Base-by-base conservation (phyloP, 495 filamentous ascomycete species). In the Parmelia sp. region DNA sequence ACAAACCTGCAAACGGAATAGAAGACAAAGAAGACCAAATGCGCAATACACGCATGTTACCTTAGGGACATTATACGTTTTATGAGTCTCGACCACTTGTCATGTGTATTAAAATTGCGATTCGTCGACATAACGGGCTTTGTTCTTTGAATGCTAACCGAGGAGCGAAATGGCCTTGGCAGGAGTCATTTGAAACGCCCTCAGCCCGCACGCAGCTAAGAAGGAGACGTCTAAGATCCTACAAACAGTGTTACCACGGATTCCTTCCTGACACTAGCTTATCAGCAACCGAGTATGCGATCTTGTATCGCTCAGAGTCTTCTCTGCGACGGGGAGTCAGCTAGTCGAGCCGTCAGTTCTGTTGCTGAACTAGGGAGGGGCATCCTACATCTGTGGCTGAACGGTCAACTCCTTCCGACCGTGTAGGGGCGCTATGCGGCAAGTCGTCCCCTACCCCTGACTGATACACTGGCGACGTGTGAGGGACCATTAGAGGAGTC, bases 211-310 rank as follows among this genome's bases (percentile, higher is more conserved):
- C 19, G 27, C 29, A 10, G 49, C 49, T 27, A 58, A 37, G 33
- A 21, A 39, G 3, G 35, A 33, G 31, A 0, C 4, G 0, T 53
- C 27, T 27, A 53, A 44, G 25, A 4, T 25, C 23, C n/a, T 29
- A 21, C 2, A 31, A 11, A 27, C 23, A 42, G 23, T 19, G 23
- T n/a, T 63, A 57, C 61, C 61, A 57, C 5, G 51, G 61, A 45
- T 63, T 39, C 17, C 49, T 63, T 39, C 61, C 55, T 7, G 56
- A 64, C 21, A 64, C 29, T n/a, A 64, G 31, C 42, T 44, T 45
- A 57, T 58, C 58, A 11, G 56, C 62, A 31, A 59, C 42, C n/a
- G 62, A 57, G 25, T 64, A 47, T 6, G 62, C 62, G 33, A 58
- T 53, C 36, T 53, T 64, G 55, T 57, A 64, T n/a, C 56, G 55